Percentiles rank a stretch among this genome's conserved stretches.
Conservation (phyloP, 345 rosid genomes). For the Hibiscus mutabilis region DNA sequence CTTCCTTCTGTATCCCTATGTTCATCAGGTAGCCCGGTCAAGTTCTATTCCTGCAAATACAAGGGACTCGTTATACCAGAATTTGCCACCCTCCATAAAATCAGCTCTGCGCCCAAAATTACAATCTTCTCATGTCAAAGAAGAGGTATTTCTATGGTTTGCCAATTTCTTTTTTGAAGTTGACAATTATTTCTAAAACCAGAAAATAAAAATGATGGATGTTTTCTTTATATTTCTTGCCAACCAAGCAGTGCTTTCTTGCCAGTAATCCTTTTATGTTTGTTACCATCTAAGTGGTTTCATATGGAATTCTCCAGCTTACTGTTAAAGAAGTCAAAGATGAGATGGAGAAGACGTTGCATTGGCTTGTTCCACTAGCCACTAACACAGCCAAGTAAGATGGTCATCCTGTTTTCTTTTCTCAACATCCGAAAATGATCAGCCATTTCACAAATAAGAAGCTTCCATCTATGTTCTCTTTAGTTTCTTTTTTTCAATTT, state of each 20-base stretch:
- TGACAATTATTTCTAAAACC: background rate
- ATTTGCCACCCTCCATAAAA: constrained; percentile 69
- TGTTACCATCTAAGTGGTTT: background rate
- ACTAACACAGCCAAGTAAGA: constrained; percentile 82
- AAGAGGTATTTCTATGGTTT: constrained; percentile 37
- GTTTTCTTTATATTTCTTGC: background rate
- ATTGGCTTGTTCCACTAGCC: constrained; percentile 95
- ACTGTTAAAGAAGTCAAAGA: constrained; percentile 68
- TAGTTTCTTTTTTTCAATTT: background rate
- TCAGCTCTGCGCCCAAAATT: constrained; percentile 60
- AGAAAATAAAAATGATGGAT: background rate
- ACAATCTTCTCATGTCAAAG: constrained; percentile 48
- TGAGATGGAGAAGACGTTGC: constrained; percentile 95
- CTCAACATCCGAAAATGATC: background rate
- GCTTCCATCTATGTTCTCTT: background rate
- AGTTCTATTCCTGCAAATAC: constrained; percentile 80
- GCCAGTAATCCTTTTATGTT: background rate
- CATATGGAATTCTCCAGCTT: constrained; percentile 40
- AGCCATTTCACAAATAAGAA: background rate
- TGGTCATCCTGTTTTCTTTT: background rate
- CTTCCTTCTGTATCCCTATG: background rate
- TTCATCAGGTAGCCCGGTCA: constrained; percentile 59
- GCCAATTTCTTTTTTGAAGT: background rate
- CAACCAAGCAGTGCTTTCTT: background rate
- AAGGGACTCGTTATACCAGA: constrained; percentile 79